Evolutionary conservation across 441 rosid species (phyloP), one percentile per base, ranked within the genome.

Genomic region (Viola pubescens): DNA sequence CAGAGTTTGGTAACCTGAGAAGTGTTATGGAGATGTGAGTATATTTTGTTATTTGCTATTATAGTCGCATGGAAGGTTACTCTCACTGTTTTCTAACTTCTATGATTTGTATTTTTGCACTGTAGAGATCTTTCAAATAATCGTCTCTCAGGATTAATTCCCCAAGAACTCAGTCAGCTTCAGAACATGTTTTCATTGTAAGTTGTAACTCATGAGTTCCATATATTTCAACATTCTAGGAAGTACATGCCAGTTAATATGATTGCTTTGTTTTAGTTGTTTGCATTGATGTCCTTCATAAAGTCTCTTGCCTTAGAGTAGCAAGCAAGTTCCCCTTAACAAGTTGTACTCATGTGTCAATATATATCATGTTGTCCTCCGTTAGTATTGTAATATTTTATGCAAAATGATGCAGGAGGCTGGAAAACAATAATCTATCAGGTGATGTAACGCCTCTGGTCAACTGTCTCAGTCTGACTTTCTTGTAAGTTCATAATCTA

Each of bases 51-150:
- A 41, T 43, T 64, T 61, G 12, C 59, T 62, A 40, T 16, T 5
- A 0, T 51, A 3, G 49, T 34, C 46, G 7, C 50, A 19, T 11
- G 14, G 6, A 9, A 13, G 53, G 37, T 66, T 51, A 37, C 19
- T 19, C 39, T 38, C 19, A 26, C 52, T 52, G 48, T 26, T 59
- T 55, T 58, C 60, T 77, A 43, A 69, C 64, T 61, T 47, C 34
- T 48, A 11, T 41, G 0, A 57, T 60, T 48, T 39, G 19, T 75
- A 14, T 39, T 57, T 71, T 65, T 61, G 56, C 61, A 44, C 64
- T 75, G 50, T 64, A 94, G 97, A 63, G 99, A 88, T 83, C 90
- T 94, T 75, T 94, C 99, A 8, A 66, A 84, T 68, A 90, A 94
- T 78, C 84, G 83, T 59, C 83, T 94, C 38, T 74, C 87, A 0